Conservation (phyloP, 805 yeast species). For the Brettanomyces sp. region DNA sequence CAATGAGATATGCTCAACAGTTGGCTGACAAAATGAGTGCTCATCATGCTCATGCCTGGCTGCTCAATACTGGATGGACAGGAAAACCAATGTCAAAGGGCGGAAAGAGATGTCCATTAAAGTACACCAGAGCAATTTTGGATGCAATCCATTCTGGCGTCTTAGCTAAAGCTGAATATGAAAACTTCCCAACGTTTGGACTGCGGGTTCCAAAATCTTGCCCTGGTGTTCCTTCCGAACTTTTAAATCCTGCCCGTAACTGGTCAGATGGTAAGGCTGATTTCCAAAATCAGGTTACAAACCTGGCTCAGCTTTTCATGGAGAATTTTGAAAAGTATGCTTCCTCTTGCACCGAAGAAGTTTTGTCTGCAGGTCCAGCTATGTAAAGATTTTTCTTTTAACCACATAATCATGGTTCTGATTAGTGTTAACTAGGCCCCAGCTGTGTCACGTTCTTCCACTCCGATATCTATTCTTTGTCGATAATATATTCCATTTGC, state of each 20-base stretch:
- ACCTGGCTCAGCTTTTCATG: slow-evolving; percentile 68
- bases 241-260: slow-evolving; percentile 78
- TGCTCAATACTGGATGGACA: slow-evolving; percentile 97
- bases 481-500: background rate
- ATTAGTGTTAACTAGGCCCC: too few species aligned
- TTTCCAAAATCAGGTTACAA: slow-evolving; percentile 45
- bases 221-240: slow-evolving; percentile 72
- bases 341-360: slow-evolving; percentile 76
- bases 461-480: background rate
- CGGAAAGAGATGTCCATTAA: slow-evolving; percentile 95
- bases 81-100: slow-evolving; percentile 89
- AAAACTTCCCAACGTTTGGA: slow-evolving; percentile 78
- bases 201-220: slow-evolving; percentile 77
- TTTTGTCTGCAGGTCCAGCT: slow-evolving; percentile 87
- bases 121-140: slow-evolving; percentile 93
- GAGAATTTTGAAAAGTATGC: slow-evolving; percentile 84
- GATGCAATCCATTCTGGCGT: slow-evolving; percentile 92
- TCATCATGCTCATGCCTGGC: slow-evolving; percentile 91
- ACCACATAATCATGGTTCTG: too few species aligned
- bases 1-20: slow-evolving; percentile 96
- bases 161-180: slow-evolving; percentile 70
- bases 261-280: slow-evolving; percentile 58
- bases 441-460: too few species aligned
- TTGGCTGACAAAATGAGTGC: slow-evolving; percentile 83
- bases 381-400: slow-evolving; percentile 18